Evolutionary conservation across 2,329 filamentous ascomycete species (phyloP).

Genomic region (Chaetomium sp.): DNA sequence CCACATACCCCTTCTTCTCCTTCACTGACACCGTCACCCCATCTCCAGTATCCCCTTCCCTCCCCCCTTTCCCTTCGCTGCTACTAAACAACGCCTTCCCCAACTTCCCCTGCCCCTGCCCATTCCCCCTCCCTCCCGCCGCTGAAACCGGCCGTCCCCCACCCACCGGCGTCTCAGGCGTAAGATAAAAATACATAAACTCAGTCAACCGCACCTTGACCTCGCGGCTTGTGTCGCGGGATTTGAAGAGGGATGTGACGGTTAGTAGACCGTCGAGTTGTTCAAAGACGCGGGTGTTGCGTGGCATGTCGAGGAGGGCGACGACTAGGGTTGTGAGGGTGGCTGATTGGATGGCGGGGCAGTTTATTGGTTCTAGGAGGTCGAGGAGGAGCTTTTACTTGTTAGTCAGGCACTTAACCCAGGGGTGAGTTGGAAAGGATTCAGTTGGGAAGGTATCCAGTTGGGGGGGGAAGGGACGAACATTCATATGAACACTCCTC

Average conservation of each 20-base stretch:
- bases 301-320: constrained; percentile 76
- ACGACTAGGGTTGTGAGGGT: constrained; percentile 87
- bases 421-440: background rate
- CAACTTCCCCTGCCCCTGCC: constrained; percentile 64
- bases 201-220: constrained; percentile 96
- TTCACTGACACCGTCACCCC: constrained; percentile 19
- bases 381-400: constrained; percentile 70
- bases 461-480: too few relatives aligned
- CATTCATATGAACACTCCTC: constrained; percentile 91
- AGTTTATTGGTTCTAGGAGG: constrained; percentile 87
- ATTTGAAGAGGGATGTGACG: constrained; percentile 88
- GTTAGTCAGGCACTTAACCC: background rate
- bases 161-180: constrained; percentile 75
- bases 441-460: background rate
- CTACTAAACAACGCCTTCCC: constrained; percentile 47
- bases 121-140: constrained; percentile 23
- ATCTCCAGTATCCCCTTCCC: constrained; percentile 17
- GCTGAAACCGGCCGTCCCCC: constrained; percentile 50
- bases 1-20: constrained; percentile 22
- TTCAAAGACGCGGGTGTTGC: constrained; percentile 89
- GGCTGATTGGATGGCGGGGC: constrained; percentile 83
- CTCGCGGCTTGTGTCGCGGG: constrained; percentile 72
- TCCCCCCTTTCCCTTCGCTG: constrained; percentile 21
- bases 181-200: constrained; percentile 97
- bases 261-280: constrained; percentile 84